These are phyloP conservation scores for Trichosanthes cucumerina DNA, from an alignment of 306 rosid genomes.

Conservation along the genomic window DNA sequence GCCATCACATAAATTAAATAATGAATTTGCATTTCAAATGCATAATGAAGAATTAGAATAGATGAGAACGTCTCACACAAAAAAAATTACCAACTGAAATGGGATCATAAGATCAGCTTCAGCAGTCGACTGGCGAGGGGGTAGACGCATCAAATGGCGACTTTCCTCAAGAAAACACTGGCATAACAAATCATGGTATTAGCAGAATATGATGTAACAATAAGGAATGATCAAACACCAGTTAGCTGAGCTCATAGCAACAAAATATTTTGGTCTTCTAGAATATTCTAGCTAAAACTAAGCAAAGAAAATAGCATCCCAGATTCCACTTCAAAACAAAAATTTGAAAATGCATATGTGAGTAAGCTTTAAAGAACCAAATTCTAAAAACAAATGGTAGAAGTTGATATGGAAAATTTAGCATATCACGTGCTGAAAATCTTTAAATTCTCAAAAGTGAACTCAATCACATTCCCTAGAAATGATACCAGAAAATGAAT, in stretches of 20 bases:
- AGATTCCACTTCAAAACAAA: neutral
- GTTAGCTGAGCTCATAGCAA: neutral
- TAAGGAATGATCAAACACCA: neutral
- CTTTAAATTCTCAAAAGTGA: neutral
- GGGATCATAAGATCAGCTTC: slow-evolving; percentile 98
- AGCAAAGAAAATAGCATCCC: neutral
- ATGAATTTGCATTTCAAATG: neutral
- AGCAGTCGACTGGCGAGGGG: slow-evolving; percentile 94
- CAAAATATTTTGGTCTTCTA: neutral
- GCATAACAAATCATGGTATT: slow-evolving; percentile 9
- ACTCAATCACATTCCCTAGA: neutral
- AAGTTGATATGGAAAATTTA: neutral
- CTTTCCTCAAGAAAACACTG: slow-evolving; percentile 98
- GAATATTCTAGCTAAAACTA: neutral
- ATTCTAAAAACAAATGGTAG: neutral
- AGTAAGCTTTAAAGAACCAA: neutral
- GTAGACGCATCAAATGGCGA: slow-evolving; percentile 83
- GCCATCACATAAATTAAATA: neutral
- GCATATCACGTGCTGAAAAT: neutral
- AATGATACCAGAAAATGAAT: neutral
- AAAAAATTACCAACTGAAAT: slow-evolving; percentile 70
- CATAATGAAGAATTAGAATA: neutral
- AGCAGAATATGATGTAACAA: neutral
- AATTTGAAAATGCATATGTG: neutral
- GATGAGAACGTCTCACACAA: neutral